Evolutionary conservation across 352 stramenopile genomes (phyloP), one percentile per base, ranked within the genome.

Genomic region (Elongisporangium anandrum): DNA sequence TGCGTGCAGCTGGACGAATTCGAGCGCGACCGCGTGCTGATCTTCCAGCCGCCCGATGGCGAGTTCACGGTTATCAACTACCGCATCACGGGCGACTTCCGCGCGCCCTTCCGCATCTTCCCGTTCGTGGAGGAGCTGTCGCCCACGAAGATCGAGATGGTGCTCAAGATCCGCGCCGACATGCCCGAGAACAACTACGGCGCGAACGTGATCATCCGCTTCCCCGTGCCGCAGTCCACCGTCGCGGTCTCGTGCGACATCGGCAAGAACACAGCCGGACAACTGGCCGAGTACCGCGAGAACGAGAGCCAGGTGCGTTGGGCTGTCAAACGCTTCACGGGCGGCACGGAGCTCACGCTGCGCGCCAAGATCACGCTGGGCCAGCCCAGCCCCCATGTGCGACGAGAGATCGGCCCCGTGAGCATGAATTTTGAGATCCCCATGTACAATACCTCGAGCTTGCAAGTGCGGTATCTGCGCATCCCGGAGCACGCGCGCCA

Each of bases 391-490:
- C 68, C 78, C 48, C 82, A 88, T 60, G 79, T 88, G 63, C 80
- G 93, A 57, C 90, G 90, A 66, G 95, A 99, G 72, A 97, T 99
- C 66, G 97, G 97, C 12, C 97, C 97, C 26, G 95, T 99, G 60
- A 97, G 94, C 64, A 97, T 99, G 87, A 97, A 96, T 72, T 99
- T 99, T 89, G 97, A 99, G 76, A 99, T 99, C 61, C 97, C 97
- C 55, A 99, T 99, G 96, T 99, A 99, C 82, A 99, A 98, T 87
- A 98, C 98, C 45, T 99, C 94, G 55, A 97, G 96, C 74, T 79
- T 99, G 52, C 94, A 99, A 70, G 96, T 99, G 66, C 88, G 95
- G 56, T 99, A 99, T 77, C 73, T 99, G 63, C 90, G 96, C 67
- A 99, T 99, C 70, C 94, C 95, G 2, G 96, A 99, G 63, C 88